A percentile compares a stretch with the other conserved stretches of the same genome.
Conservation (phyloP, 495 filamentous ascomycete species). For the Neurospora tetraspora region DNA sequence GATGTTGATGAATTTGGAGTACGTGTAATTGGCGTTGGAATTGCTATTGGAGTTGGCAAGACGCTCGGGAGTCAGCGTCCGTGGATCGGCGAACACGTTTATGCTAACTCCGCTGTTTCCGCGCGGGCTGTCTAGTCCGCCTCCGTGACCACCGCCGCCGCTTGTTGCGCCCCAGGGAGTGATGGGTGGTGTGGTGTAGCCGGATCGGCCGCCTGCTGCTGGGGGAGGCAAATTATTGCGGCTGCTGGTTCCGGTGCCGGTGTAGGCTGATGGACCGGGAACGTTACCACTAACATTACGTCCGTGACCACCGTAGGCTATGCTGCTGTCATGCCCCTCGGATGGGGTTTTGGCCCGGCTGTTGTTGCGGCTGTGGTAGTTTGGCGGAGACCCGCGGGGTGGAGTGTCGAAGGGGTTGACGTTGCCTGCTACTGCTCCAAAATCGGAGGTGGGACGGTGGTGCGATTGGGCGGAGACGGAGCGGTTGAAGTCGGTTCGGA, state of each 20-base stretch:
- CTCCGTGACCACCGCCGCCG: background rate
- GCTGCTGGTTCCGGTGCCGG: background rate
- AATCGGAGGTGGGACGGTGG: background rate
- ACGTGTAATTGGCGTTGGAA: background rate
- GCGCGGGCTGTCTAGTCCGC: slow-evolving; percentile 14
- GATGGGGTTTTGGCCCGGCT: background rate
- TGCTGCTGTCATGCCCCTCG: background rate
- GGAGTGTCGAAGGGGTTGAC: slow-evolving; percentile 19
- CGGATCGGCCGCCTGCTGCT: background rate
- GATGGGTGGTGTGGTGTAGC: background rate
- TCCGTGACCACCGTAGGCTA: background rate
- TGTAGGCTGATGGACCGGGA: background rate
- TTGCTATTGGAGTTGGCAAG: slow-evolving; percentile 7
- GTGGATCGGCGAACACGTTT: slow-evolving; percentile 58
- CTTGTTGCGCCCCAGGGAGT: slow-evolving; percentile 1
- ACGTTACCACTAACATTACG: background rate
- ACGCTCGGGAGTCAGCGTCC: slow-evolving; percentile 22
- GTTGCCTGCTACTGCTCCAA: background rate
- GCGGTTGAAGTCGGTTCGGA: slow-evolving; percentile 29
- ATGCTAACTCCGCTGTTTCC: slow-evolving; percentile 56
- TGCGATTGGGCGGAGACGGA: background rate
- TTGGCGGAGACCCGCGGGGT: slow-evolving; percentile 10
- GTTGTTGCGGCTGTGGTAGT: slow-evolving; percentile 1
- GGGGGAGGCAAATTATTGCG: background rate
- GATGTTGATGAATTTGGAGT: slow-evolving; percentile 11